Evolutionary conservation across 2,329 filamentous ascomycete species (phyloP).

Genomic region (Cordyceps pruinosa): DNA sequence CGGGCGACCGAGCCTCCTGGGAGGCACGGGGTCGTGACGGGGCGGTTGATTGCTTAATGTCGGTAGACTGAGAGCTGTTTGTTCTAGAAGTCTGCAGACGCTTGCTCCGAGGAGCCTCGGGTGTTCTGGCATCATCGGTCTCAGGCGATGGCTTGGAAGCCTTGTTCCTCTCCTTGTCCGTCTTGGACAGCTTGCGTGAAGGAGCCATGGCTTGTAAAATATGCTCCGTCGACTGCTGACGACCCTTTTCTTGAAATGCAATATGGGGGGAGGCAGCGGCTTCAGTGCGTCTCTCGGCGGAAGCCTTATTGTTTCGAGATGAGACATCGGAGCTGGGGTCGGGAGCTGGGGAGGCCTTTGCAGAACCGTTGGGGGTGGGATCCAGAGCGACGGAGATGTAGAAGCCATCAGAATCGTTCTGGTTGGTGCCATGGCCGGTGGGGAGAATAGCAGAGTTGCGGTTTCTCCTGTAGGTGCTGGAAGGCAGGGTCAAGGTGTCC

Average conservation of each 20-base stretch:
- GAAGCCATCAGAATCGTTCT: constrained; percentile 58
- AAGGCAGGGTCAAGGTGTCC: constrained; percentile 63
- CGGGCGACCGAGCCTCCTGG: constrained; percentile 46
- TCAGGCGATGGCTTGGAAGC: constrained; percentile 24
- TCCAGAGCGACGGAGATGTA: constrained; percentile 70
- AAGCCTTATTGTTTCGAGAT: constrained; percentile 52
- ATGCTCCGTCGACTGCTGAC: constrained; percentile 50
- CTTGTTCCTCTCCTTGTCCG: constrained; percentile 26
- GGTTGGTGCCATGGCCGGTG: constrained; percentile 35
- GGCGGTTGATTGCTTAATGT: constrained; percentile 30
- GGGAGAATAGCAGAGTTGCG: constrained; percentile 62
- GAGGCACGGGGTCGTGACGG: constrained; percentile 18
- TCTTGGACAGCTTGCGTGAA: constrained; percentile 43
- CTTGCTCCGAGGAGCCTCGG: constrained; percentile 68
- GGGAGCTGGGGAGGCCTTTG: constrained; percentile 45
- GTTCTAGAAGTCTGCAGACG: constrained; percentile 36
- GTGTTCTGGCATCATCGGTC: constrained; percentile 61
- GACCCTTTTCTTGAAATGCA: constrained; percentile 78
- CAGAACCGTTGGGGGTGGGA: constrained; percentile 51
- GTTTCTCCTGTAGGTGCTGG: constrained; percentile 71
- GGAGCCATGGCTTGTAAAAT: constrained; percentile 45
- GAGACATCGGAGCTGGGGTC: constrained; percentile 41
- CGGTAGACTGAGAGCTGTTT: constrained; percentile 36
- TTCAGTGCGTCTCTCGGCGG: constrained; percentile 40
- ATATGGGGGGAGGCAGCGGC: constrained; percentile 68